Evolutionary conservation across 2,329 filamentous ascomycete genomes (phyloP), one percentile per base, ranked within the genome.

Genomic region (Ascochyta lentis): DNA sequence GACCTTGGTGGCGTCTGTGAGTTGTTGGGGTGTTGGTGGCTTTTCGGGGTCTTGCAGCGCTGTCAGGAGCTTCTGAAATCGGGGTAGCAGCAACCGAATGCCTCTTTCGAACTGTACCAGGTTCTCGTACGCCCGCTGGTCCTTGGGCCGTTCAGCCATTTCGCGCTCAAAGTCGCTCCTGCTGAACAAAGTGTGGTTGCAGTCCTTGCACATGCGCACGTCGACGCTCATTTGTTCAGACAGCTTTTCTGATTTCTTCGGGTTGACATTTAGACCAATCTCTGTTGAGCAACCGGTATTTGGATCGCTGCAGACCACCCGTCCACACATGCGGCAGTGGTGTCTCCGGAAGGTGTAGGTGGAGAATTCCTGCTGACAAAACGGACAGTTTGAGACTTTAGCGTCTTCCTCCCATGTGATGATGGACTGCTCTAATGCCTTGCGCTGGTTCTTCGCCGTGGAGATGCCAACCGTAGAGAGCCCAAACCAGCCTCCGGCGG

Each of bases 351-450:
- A 96, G 1, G 92, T 90, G 84, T 96, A 98, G 13, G 88, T 89
- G 0, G 92, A 89, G 75, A 99, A 99, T 53, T 96, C 92, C 68
- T 99, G 95, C 70, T 96, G 91, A 68, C 95, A 99, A 70, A 96
- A 96, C 0, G 95, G 95, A 71, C 95, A 99, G 61, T 88, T 87
- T 2, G 82, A 60, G 6, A 99, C 92, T 29, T 82, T 85, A 0
- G 88, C 83, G 74, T 99, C 95, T 48, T 98, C 93, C 75, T 99
- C 91, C 95, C 95, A 99, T 0, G 89, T 89, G 15, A 99, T 93
- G 7, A 99, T 86, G 0, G 90, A 92, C 71, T 99, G 95, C 72
- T 99, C 95, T 4, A 98, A 79, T 13, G 85, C 72, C 72, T 96
- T 95, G 45, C 92, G 84, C 45, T 89, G 86, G 60, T 89, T 91